Conservation (phyloP, 108 stramenopile species). For the Cyclotella atomus region DNA sequence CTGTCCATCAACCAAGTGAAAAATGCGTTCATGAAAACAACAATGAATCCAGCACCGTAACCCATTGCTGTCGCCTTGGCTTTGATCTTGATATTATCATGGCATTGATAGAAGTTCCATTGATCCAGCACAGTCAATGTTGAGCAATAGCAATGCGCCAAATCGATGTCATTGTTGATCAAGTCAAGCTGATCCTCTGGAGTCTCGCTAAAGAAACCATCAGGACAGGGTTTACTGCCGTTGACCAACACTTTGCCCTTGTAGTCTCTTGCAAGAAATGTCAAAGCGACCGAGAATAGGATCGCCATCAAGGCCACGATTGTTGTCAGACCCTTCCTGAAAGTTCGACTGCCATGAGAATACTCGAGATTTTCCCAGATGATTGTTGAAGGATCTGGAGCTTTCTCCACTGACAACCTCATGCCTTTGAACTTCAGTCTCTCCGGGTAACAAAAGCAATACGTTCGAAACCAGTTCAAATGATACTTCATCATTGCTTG, state of each 20-base stretch:
- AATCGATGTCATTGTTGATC: conserved; percentile 24
- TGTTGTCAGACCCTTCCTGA: conserved; percentile 54
- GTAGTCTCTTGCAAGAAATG: conserved; percentile 60
- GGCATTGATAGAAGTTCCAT: conserved; percentile 44
- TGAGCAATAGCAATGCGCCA: conserved; percentile 60
- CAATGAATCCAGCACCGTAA: conserved; percentile 55
- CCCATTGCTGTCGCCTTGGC: conserved; percentile 37
- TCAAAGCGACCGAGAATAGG: conserved; percentile 50
- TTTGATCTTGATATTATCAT: conserved; percentile 31
- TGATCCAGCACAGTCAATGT: conserved; percentile 38
- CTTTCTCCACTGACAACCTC: conserved; percentile 45
- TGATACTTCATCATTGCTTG: conserved; percentile 53
- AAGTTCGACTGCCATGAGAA: conserved; percentile 34
- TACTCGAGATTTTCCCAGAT: conserved; percentile 72
- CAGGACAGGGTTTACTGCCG: conserved; percentile 41
- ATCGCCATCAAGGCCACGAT: conserved; percentile 54
- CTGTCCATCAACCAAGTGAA: conserved; percentile 57
- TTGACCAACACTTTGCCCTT: conserved; percentile 42
- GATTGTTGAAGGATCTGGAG: conserved; percentile 74
- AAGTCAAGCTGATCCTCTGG: conserved; percentile 34
- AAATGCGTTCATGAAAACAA: conserved; percentile 53
- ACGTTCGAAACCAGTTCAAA: conserved; percentile 50
- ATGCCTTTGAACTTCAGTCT: conserved; percentile 49
- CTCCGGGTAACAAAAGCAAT: conserved; percentile 52
- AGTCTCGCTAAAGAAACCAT: conserved; percentile 31